These are phyloP conservation scores for Diaporthe citrichinensis DNA, from an alignment of 2,329 filamentous ascomycete genomes.

Conservation along the genomic window DNA sequence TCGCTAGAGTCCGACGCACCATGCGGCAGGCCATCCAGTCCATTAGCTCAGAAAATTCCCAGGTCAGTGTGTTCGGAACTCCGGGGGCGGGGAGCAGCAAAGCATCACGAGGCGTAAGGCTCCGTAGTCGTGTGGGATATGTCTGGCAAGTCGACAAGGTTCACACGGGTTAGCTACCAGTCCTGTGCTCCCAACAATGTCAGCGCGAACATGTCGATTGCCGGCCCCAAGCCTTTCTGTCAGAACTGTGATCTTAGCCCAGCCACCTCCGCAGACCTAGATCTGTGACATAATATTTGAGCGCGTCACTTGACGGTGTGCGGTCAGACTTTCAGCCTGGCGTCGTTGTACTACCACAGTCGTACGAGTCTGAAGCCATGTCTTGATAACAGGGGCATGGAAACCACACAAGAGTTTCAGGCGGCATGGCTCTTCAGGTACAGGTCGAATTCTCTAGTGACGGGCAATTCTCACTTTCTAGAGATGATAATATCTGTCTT, in stretches of 20 bases:
- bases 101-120: neutral
- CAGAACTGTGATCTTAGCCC: conserved; percentile 21
- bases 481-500: neutral
- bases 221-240: neutral
- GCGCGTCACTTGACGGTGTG: neutral
- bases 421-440: too few species aligned
- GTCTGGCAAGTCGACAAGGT: neutral
- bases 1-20: neutral
- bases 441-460: neutral
- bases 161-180: neutral
- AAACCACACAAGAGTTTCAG: neutral
- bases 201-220: conserved; percentile 8
- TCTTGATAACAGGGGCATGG: neutral
- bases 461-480: neutral
- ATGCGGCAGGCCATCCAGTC: neutral
- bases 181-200: neutral
- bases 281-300: neutral
- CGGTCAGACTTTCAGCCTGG: conserved; percentile 17
- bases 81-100: too few species aligned
- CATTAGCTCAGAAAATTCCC: neutral
- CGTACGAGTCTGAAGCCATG: neutral
- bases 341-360: conserved; percentile 15
- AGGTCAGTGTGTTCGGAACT: neutral
- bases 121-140: conserved; percentile 7
- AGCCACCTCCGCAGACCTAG: neutral